A percentile compares a stretch with the other conserved stretches of the same genome.
phyloP scores from a whole-genome alignment of 495 filamentous ascomycete genomes.

The Gamarada debralockiae region DNA sequence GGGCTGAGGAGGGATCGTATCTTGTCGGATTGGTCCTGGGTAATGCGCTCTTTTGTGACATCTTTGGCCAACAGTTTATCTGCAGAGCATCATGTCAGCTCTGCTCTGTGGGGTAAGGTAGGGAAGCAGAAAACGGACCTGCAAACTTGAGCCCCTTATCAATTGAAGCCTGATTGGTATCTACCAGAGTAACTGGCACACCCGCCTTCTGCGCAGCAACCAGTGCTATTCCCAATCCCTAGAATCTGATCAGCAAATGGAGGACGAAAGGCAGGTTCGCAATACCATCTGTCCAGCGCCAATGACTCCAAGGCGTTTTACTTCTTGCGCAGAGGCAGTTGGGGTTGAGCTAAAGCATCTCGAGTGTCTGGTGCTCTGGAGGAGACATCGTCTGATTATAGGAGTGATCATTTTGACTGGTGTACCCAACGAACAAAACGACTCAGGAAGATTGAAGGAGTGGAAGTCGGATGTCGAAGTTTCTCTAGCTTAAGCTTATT shows the following conservation, averaged over 20 bases:
- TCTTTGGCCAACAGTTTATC: slow-evolving; percentile 93
- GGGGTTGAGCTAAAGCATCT: slow-evolving; percentile 52
- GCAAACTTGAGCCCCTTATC: slow-evolving; percentile 91
- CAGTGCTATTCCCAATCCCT: slow-evolving; percentile 95
- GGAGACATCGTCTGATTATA: slow-evolving; percentile 14
- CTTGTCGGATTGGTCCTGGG: slow-evolving; percentile 69
- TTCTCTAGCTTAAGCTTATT: not conserved
- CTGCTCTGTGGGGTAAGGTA: not conserved
- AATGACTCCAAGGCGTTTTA: slow-evolving; percentile 87
- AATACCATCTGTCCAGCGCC: slow-evolving; percentile 95
- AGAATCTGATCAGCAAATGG: slow-evolving; percentile 12
- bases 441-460: not conserved
- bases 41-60: slow-evolving; percentile 77
- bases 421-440: not conserved
- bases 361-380: slow-evolving; percentile 30
- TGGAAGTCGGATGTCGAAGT: not conserved
- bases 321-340: slow-evolving; percentile 58
- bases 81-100: slow-evolving; percentile 30
- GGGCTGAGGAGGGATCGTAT: slow-evolving; percentile 63
- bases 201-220: slow-evolving; percentile 84
- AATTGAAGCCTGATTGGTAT: slow-evolving; percentile 79
- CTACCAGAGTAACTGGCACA: slow-evolving; percentile 83
- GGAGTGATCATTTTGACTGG: slow-evolving; percentile 20
- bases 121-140: slow-evolving; percentile 44
- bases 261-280: slow-evolving; percentile 13